These are phyloP conservation scores for Byssothecium circinans DNA, from an alignment of 2,329 filamentous ascomycete genomes.

Conservation along the genomic window DNA sequence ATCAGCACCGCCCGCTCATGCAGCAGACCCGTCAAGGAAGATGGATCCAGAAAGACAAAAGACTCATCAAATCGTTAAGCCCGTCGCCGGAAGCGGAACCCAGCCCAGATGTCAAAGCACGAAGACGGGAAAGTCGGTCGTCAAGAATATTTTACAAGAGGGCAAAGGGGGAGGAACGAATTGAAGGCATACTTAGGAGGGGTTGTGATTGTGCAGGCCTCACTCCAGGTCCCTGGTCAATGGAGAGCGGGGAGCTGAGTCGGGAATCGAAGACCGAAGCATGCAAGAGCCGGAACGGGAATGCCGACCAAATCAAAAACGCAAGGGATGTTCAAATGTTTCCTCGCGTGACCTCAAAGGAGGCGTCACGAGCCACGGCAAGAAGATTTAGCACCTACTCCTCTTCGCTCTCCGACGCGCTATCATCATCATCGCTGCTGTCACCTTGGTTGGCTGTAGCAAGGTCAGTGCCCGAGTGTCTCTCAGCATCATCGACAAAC, in stretches of 20 bases:
- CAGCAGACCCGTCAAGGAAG: conserved; percentile 5
- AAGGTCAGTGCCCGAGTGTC: conserved; percentile 1
- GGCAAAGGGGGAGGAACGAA: neutral
- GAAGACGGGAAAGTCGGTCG: neutral
- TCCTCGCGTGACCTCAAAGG: neutral
- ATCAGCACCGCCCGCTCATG: conserved; percentile 13
- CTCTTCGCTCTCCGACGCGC: conserved; percentile 57
- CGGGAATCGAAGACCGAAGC: neutral
- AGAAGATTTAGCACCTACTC: conserved; percentile 32
- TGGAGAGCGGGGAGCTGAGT: no score
- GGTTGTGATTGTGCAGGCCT: neutral
- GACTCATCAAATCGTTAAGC: conserved; percentile 25
- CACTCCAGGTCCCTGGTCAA: no score
- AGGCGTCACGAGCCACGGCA: neutral
- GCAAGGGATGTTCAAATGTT: neutral
- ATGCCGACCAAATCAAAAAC: neutral
- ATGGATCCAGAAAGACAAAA: conserved; percentile 12
- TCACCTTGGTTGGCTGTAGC: conserved; percentile 42
- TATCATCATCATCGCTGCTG: conserved; percentile 55
- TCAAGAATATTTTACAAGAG: conserved; percentile 20
- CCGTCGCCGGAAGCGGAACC: conserved; percentile 18
- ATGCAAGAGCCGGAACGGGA: neutral
- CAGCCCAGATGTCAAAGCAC: conserved; percentile 4
- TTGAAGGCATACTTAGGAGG: neutral
- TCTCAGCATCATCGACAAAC: conserved; percentile 16